Percentiles rank a stretch among this genome's conserved stretches.
These are phyloP conservation scores for Passiflora organensis DNA, from an alignment of 345 rosid genomes.

Conservation along the genomic window DNA sequence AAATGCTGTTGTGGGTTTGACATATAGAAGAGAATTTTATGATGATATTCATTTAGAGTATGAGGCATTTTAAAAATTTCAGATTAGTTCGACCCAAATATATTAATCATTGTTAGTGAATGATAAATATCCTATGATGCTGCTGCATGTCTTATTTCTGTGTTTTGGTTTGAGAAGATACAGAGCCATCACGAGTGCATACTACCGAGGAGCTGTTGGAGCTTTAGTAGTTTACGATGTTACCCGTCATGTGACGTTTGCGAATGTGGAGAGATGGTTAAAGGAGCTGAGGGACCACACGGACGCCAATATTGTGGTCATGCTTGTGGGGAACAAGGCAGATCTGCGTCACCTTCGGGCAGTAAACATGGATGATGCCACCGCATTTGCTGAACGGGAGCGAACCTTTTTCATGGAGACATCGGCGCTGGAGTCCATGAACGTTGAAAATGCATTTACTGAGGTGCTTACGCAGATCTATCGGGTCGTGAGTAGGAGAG, in stretches of 20 bases:
- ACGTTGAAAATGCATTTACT: constrained; percentile 31
- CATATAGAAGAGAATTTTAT: too few species aligned
- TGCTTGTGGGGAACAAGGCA: constrained; percentile 33
- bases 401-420: constrained; percentile 30
- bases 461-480: constrained; percentile 29
- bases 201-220: constrained; percentile 32
- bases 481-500: constrained; percentile 28
- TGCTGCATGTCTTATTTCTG: neutral
- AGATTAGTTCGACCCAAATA: too few species aligned
- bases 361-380: constrained; percentile 18
- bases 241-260: constrained; percentile 30
- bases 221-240: constrained; percentile 30
- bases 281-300: constrained; percentile 33
- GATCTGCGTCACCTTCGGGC: constrained; percentile 31
- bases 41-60: too few species aligned
- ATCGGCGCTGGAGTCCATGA: constrained; percentile 28
- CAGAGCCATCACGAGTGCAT: constrained; percentile 32
- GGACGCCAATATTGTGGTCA: constrained; percentile 28
- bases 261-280: constrained; percentile 28
- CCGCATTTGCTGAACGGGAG: constrained; percentile 23
- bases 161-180: constrained; percentile 9
- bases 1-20: too few species aligned
- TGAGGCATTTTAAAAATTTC: too few species aligned
- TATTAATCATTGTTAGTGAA: too few species aligned
- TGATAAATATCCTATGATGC: too few species aligned